phyloP scores from a whole-genome alignment of 1,139 yeast species.

The Kodamaea anthophila region DNA sequence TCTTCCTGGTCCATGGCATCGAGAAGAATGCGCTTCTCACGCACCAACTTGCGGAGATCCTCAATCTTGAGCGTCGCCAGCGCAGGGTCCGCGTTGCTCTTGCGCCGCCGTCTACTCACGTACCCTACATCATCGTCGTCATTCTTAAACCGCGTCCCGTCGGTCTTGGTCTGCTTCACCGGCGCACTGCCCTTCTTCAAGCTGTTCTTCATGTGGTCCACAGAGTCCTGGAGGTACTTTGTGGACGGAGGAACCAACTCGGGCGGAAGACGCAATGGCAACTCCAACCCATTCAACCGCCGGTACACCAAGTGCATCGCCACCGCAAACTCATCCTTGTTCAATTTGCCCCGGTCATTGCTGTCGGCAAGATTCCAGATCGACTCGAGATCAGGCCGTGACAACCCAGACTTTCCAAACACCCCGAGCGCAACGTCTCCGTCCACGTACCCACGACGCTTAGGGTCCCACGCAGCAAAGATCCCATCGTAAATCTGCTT shows the following conservation, averaged over 20 bases:
- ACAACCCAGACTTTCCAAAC: constrained; percentile 84
- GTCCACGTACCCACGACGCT: constrained; percentile 60
- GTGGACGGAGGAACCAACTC: constrained; percentile 79
- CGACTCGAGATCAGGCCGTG: constrained; percentile 76
- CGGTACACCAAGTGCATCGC: constrained; percentile 82
- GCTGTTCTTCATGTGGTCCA: constrained; percentile 37
- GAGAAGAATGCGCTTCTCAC: constrained; percentile 63
- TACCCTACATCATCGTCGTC: constrained; percentile 60
- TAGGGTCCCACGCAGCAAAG: constrained; percentile 80
- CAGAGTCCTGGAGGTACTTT: constrained; percentile 44
- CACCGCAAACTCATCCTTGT: constrained; percentile 73
- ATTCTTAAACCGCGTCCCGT: constrained; percentile 62
- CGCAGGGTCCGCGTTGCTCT: constrained; percentile 22
- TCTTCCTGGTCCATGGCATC: constrained; percentile 71
- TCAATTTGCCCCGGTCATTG: constrained; percentile 64
- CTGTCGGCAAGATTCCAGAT: constrained; percentile 83
- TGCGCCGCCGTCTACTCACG: constrained; percentile 58
- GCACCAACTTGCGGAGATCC: constrained; percentile 55
- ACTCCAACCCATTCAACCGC: constrained; percentile 63
- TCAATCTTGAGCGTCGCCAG: constrained; percentile 23
- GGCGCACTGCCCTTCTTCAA: constrained; percentile 32
- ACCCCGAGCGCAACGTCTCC: constrained; percentile 82
- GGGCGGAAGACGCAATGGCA: constrained; percentile 69
- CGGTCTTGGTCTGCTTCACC: constrained; percentile 28
- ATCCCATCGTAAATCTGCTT: constrained; percentile 82